phyloP scores from a whole-genome alignment of 306 rosid species.

The Vachellia pachyceras region DNA sequence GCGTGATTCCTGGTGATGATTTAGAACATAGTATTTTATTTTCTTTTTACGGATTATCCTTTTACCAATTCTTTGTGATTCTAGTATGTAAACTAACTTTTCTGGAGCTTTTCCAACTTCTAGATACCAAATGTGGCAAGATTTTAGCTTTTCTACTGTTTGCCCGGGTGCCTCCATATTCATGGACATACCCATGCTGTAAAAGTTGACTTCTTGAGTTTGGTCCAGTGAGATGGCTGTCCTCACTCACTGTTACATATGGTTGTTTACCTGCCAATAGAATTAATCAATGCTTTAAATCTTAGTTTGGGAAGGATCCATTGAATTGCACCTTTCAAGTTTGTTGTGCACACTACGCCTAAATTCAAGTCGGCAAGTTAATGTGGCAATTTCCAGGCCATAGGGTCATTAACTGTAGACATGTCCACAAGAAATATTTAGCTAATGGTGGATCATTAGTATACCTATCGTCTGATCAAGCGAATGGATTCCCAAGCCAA shows the following conservation, averaged over 20 bases:
- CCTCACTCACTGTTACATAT: constrained; percentile 2
- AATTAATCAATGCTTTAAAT: not conserved
- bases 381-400: not conserved
- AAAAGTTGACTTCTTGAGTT: not conserved
- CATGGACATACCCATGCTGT: not conserved
- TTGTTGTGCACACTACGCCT: not conserved
- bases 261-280: constrained; percentile 1
- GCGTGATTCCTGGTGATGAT: constrained; percentile 42
- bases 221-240: not conserved
- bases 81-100: constrained; percentile 11
- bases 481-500: not conserved
- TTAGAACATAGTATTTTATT: constrained; percentile 2
- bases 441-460: not conserved
- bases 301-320: not conserved
- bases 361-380: not conserved
- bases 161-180: not conserved
- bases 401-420: not conserved
- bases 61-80: constrained; percentile 30
- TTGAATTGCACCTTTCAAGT: not conserved
- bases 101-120: constrained; percentile 29
- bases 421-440: not conserved
- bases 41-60: not conserved
- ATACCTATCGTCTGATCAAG: not conserved
- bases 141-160: not conserved
- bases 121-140: not conserved